A percentile compares a stretch with the other conserved stretches of the same genome.
phyloP scores from a whole-genome alignment of 495 filamentous ascomycete genomes.

The Lepraria neglecta region DNA sequence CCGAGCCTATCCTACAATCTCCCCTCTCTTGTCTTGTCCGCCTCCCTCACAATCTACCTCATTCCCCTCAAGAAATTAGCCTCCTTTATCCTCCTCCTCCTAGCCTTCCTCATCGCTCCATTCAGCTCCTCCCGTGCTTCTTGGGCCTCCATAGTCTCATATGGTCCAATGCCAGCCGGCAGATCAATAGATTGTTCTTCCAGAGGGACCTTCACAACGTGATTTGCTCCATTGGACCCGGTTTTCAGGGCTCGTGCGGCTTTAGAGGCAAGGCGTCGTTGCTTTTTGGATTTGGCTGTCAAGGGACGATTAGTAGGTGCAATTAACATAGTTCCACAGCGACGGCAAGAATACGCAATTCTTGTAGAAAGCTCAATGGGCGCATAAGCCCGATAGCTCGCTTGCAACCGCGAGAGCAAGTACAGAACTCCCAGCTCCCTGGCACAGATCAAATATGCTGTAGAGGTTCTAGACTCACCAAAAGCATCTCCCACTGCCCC shows the following conservation, averaged over 20 bases:
- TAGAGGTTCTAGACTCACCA: background rate
- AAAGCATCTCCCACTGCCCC: constrained; percentile 27
- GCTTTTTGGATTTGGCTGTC: constrained; percentile 73
- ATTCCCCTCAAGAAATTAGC: constrained; percentile 85
- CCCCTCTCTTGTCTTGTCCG: background rate
- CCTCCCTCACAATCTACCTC: constrained; percentile 34
- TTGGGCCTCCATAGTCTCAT: constrained; percentile 32
- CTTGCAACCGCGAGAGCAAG: background rate
- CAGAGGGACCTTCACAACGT: constrained; percentile 63
- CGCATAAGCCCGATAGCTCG: background rate
- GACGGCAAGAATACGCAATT: background rate
- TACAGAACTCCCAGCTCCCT: background rate
- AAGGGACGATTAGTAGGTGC: constrained; percentile 7
- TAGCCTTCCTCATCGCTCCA: constrained; percentile 52
- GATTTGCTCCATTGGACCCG: constrained; percentile 40
- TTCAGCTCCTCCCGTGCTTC: constrained; percentile 38
- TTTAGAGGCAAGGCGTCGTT: constrained; percentile 61
- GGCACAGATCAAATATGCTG: background rate
- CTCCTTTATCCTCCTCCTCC: constrained; percentile 81
- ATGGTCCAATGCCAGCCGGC: constrained; percentile 42
- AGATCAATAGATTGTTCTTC: constrained; percentile 82
- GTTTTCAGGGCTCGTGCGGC: constrained; percentile 50
- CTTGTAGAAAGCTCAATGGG: background rate
- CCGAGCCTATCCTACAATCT: no score
- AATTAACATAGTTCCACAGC: background rate